Evolutionary conservation across 192 early-diverging fungal genomes (phyloP), one percentile per base, ranked within the genome.

Genomic region (Coemansia sp.): DNA sequence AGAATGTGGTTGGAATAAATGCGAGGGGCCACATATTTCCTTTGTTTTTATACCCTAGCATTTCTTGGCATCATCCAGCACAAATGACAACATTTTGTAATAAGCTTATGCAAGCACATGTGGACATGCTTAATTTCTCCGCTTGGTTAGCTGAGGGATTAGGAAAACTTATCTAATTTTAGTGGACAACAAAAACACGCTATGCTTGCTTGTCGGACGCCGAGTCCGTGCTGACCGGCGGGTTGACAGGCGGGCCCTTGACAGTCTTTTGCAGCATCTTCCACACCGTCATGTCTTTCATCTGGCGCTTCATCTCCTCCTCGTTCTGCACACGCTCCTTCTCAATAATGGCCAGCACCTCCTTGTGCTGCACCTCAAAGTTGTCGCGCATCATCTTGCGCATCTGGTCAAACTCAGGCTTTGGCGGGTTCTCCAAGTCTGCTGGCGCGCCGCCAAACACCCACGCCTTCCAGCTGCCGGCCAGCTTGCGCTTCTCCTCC

Each of bases 281-380:
- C 87, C 94, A 90, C 62, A 94, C 83, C 41, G 93, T 94, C 91
- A 96, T 93, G 58, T 91, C 90, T 81, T 93, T 90, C 82, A 96
- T 83, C 87, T 92, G 84, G 76, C 88, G 86, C 62, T 85, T 82
- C 75, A 89, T 86, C 62, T 84, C 81, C 78, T 88, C 77, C 70
- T 85, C 81, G 72, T 88, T 82, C 29, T 87, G 70, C 59, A 81
- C 66, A 52, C 88, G 88, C 61, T 96, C 90, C 65, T 88, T 86
- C 53, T 83, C 85, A 48, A 86, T 86, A 43, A 86, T 81, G 45
- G 86, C 89, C 76, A 90, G 82, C 21, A 88, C 62, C 43, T 85
- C 84, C 67, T 87, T 82, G 53, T 87, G 84, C 56, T 89, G 89
- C 24, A 88, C 83, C 78, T 77, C 76, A 89, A 91, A 72, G 85